Percentiles rank a stretch among this genome's conserved stretches.
phyloP scores from a whole-genome alignment of 75 land plant species.

The Gnetum montanum region DNA sequence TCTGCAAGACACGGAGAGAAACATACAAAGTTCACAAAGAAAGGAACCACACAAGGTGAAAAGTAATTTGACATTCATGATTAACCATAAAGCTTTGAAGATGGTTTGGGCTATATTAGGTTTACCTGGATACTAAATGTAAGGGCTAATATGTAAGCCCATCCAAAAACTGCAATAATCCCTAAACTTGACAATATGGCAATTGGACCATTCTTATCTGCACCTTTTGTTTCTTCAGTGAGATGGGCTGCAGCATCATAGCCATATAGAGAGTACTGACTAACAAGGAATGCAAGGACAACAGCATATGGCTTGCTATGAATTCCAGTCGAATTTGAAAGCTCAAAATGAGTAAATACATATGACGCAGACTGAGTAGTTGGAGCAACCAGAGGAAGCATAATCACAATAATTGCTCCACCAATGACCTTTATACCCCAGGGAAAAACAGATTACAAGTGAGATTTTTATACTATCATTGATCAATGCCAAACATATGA shows the following conservation, averaged over 20 bases:
- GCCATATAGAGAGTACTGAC: conserved; percentile 88
- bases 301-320: conserved; percentile 49
- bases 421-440: conserved; percentile 61
- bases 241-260: conserved; percentile 91
- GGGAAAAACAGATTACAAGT: background rate
- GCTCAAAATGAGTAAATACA: conserved; percentile 65
- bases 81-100: no score
- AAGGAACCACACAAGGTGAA: background rate
- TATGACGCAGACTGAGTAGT: conserved; percentile 71
- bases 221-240: conserved; percentile 91
- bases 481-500: no score
- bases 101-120: background rate
- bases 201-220: conserved; percentile 82
- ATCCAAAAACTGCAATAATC: conserved; percentile 68
- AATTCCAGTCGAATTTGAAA: conserved; percentile 55
- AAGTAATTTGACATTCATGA: background rate
- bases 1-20: conserved; percentile 17
- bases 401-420: conserved; percentile 65
- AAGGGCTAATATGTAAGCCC: conserved; percentile 83
- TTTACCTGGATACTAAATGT: conserved; percentile 86
- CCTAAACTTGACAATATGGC: conserved; percentile 93
- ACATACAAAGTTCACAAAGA: background rate
- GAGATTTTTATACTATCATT: background rate
- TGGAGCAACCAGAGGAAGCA: conserved; percentile 72
- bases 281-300: conserved; percentile 63